These are phyloP conservation scores for Candida xiaguanensis DNA, from an alignment of 805 yeast genomes.

Conservation along the genomic window DNA sequence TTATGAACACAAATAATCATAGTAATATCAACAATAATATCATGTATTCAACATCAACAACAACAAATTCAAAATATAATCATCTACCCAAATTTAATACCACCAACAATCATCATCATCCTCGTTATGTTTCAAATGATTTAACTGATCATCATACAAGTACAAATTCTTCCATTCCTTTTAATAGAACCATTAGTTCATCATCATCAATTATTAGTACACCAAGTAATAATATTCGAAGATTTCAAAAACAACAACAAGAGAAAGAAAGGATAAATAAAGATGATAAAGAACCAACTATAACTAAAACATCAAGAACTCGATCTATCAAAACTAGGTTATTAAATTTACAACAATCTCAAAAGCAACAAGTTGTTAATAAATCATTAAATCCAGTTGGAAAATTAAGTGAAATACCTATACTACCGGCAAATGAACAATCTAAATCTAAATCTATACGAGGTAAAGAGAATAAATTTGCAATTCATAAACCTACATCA, in stretches of 20 bases:
- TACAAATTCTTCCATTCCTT: background rate
- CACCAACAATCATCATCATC: constrained; percentile 7
- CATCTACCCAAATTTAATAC: constrained; percentile 12
- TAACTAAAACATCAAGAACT: constrained; percentile 16
- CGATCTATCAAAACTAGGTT: constrained; percentile 32
- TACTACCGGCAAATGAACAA: background rate
- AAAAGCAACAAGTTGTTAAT: constrained; percentile 16
- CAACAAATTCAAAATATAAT: constrained; percentile 11
- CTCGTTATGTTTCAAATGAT: constrained; percentile 10
- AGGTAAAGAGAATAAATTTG: constrained; percentile 14
- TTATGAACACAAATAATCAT: constrained; percentile 1
- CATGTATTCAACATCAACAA: constrained; percentile 4
- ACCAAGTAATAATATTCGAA: constrained; percentile 38
- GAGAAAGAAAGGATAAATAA: constrained; percentile 10
- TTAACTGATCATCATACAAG: constrained; percentile 9
- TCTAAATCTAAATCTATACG: background rate
- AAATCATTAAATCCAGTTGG: background rate
- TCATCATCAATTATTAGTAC: constrained; percentile 39
- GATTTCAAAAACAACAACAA: constrained; percentile 26
- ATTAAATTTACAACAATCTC: constrained; percentile 37
- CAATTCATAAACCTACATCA: constrained; percentile 31
- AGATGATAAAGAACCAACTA: background rate
- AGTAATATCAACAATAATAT: constrained; percentile 3
- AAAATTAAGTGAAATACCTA: background rate
- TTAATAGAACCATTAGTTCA: constrained; percentile 32